Conservation (phyloP, 352 stramenopile genomes). For the Pythium volutum region DNA sequence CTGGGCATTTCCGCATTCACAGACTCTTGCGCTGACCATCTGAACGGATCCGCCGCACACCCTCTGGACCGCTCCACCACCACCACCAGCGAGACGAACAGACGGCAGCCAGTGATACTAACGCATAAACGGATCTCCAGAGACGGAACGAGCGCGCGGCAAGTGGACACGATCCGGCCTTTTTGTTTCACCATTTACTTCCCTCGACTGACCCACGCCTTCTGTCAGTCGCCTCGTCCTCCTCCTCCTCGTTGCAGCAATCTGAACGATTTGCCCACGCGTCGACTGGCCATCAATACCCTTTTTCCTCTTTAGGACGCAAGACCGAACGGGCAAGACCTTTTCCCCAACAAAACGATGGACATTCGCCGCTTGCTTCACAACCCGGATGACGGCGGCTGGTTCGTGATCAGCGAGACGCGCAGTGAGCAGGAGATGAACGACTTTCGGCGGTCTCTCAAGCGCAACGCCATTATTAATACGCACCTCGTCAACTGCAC, state of each 20-base stretch:
- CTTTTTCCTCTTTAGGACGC: neutral
- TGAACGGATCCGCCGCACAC: neutral
- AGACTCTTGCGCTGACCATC: neutral
- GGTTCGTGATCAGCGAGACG: slow-evolving; percentile 78
- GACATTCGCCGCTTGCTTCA: slow-evolving; percentile 73
- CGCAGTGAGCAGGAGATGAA: slow-evolving; percentile 67
- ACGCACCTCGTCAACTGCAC: slow-evolving; percentile 81
- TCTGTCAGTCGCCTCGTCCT: no score
- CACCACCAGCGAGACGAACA: slow-evolving; percentile 1
- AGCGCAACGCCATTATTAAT: slow-evolving; percentile 85
- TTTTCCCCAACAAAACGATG: slow-evolving; percentile 27
- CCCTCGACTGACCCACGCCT: neutral
- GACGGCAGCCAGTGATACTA: neutral
- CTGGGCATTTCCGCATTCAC: neutral
- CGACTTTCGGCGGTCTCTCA: slow-evolving; percentile 72
- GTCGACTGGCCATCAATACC: neutral
- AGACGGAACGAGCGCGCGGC: neutral
- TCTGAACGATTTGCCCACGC: no score
- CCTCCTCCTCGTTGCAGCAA: no score
- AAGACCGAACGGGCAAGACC: neutral
- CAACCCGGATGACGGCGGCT: slow-evolving; percentile 73
- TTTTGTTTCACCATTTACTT: neutral
- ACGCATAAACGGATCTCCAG: neutral
- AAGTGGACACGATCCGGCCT: slow-evolving; percentile 5
- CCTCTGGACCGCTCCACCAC: neutral